phyloP scores from a whole-genome alignment of 352 stramenopile species.

The Globisporangium alternatum region DNA sequence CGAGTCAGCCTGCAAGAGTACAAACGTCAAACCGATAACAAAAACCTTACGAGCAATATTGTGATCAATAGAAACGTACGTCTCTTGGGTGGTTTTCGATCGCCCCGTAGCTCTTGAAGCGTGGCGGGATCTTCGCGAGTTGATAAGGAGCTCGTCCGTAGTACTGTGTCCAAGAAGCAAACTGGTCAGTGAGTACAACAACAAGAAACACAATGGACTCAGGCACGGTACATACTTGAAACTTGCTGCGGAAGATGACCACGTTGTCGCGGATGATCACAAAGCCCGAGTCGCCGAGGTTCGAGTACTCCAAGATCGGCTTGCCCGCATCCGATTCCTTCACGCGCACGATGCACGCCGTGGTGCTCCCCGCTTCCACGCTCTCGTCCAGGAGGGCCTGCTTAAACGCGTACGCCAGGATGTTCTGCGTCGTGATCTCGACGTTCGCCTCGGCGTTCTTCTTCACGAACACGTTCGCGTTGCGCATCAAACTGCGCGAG shows the following conservation, averaged over 20 bases:
- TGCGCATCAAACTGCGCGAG: slow-evolving; percentile 73
- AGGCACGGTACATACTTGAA: slow-evolving; percentile 33
- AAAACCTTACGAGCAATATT: not conserved
- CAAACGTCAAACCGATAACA: not conserved
- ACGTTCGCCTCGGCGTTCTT: slow-evolving; percentile 28
- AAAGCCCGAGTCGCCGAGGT: slow-evolving; percentile 78
- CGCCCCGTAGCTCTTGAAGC: slow-evolving; percentile 71
- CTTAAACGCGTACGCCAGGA: slow-evolving; percentile 58
- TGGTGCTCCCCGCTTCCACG: slow-evolving; percentile 77
- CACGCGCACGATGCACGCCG: slow-evolving; percentile 68
- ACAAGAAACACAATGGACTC: not conserved
- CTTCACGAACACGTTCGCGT: slow-evolving; percentile 46
- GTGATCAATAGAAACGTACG: slow-evolving; percentile 24
- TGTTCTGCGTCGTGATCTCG: slow-evolving; percentile 44
- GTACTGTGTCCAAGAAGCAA: slow-evolving; percentile 29
- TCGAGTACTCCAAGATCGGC: slow-evolving; percentile 72
- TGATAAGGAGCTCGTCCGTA: slow-evolving; percentile 77
- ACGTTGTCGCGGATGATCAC: slow-evolving; percentile 59
- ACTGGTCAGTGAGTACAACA: not conserved
- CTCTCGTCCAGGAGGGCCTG: slow-evolving; percentile 55
- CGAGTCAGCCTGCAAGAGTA: slow-evolving; percentile 49
- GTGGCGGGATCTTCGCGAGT: slow-evolving; percentile 67
- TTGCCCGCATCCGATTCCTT: slow-evolving; percentile 42
- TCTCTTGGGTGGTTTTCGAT: slow-evolving; percentile 77
- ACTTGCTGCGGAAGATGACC: slow-evolving; percentile 74